These are phyloP conservation scores for Rhodotorula glutinis DNA, from an alignment of 1,284 basidiomycete genomes.

Conservation along the genomic window DNA sequence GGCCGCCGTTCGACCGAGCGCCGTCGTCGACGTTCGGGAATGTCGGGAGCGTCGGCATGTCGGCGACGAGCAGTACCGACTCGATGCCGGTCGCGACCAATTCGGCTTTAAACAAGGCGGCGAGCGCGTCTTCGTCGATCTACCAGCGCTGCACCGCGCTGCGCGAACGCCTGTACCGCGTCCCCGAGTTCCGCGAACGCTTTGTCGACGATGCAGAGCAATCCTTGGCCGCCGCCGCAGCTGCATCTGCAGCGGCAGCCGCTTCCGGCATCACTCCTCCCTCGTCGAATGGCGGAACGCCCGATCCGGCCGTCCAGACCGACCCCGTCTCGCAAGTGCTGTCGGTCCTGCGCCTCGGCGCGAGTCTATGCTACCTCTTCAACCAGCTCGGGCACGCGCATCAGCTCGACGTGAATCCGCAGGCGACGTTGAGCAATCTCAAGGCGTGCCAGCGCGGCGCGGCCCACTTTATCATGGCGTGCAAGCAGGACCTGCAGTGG, in stretches of 20 bases:
- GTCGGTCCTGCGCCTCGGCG: slow-evolving; percentile 88
- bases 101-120: slow-evolving; percentile 41
- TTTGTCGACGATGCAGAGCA: slow-evolving; percentile 30
- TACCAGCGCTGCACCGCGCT: slow-evolving; percentile 50
- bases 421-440: slow-evolving; percentile 67
- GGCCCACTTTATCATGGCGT: slow-evolving; percentile 56
- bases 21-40: slow-evolving; percentile 15
- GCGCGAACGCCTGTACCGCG: slow-evolving; percentile 48
- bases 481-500: slow-evolving; percentile 53
- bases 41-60: neutral
- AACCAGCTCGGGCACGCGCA: slow-evolving; percentile 65
- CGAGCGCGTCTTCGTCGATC: slow-evolving; percentile 45
- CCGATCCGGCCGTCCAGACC: slow-evolving; percentile 28
- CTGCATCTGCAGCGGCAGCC: neutral
- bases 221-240: neutral
- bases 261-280: neutral
- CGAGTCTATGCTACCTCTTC: slow-evolving; percentile 91
- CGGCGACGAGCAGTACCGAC: slow-evolving; percentile 20
- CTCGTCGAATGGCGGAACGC: neutral
- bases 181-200: slow-evolving; percentile 47
- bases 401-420: slow-evolving; percentile 62
- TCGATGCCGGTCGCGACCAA: slow-evolving; percentile 40
- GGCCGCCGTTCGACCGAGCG: slow-evolving; percentile 21
- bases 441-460: slow-evolving; percentile 65
- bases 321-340: slow-evolving; percentile 80